A percentile compares a stretch with the other conserved stretches of the same genome.
Evolutionary conservation across 805 yeast genomes (phyloP).

Genomic region (Lipomyces yamadae): DNA sequence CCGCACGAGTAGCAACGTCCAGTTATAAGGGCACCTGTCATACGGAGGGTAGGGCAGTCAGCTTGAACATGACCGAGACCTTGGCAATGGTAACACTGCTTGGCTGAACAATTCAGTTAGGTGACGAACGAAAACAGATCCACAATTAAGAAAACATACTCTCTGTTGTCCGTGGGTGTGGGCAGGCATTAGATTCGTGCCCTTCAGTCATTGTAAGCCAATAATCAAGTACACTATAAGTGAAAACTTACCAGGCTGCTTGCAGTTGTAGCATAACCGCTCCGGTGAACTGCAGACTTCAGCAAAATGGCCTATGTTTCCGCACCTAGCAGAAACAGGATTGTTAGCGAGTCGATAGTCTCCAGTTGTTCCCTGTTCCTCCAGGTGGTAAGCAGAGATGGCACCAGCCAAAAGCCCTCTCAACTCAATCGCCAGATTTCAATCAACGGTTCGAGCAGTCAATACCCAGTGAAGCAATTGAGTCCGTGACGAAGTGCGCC

Average conservation of each 20-base stretch:
- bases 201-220: slow-evolving; percentile 42
- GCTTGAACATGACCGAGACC: slow-evolving; percentile 85
- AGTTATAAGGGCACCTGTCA: slow-evolving; percentile 57
- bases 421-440: too few relatives aligned
- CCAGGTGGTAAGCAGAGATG: background rate
- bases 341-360: background rate
- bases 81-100: slow-evolving; percentile 70
- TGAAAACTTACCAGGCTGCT: slow-evolving; percentile 58
- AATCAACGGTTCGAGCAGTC: too few relatives aligned
- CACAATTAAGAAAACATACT: slow-evolving; percentile 50
- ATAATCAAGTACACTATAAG: background rate
- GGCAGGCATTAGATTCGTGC: slow-evolving; percentile 86
- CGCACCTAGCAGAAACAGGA: slow-evolving; percentile 61
- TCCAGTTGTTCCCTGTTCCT: background rate
- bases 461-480: background rate
- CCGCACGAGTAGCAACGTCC: slow-evolving; percentile 79
- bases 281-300: slow-evolving; percentile 81
- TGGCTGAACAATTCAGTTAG: slow-evolving; percentile 23
- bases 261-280: slow-evolving; percentile 91
- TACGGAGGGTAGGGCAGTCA: slow-evolving; percentile 68
- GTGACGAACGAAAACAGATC: background rate
- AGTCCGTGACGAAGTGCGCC: background rate
- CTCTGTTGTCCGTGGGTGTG: slow-evolving; percentile 81
- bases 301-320: slow-evolving; percentile 89
- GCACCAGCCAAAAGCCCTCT: background rate